Percentiles rank a stretch among this genome's conserved stretches.
These are phyloP conservation scores for Echium plantagineum DNA, from an alignment of 257 asterid genomes.

Conservation along the genomic window DNA sequence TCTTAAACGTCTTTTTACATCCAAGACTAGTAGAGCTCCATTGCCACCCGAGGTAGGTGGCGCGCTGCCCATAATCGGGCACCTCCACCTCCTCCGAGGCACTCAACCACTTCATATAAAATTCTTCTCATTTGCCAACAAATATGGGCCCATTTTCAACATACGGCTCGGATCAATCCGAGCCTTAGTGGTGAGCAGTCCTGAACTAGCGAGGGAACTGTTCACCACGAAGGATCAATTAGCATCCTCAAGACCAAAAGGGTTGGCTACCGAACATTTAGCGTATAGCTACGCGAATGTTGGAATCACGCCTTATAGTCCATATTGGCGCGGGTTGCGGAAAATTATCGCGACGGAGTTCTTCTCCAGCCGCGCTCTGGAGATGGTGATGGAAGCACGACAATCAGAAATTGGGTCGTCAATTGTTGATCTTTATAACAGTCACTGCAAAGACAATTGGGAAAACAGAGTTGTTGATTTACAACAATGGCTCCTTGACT, in stretches of 20 bases:
- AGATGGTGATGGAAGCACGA: constrained; percentile 15
- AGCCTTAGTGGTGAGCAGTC: constrained; percentile 16
- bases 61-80: constrained; percentile 27
- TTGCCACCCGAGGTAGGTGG: constrained; percentile 15
- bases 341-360: constrained; percentile 14
- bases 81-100: constrained; percentile 25
- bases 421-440: constrained; percentile 8
- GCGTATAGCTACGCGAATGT: constrained; percentile 20
- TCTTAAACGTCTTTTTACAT: not conserved
- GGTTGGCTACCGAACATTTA: constrained; percentile 6
- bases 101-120: constrained; percentile 16
- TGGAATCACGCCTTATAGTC: constrained; percentile 18
- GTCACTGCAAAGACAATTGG: not conserved
- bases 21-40: not conserved
- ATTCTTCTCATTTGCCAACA: constrained; percentile 18
- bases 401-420: constrained; percentile 14
- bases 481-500: constrained; percentile 21
- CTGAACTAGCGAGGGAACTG: constrained; percentile 17
- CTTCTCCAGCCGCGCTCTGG: constrained; percentile 13
- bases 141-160: constrained; percentile 22
- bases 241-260: constrained; percentile 13
- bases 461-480: constrained; percentile 7
- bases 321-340: constrained; percentile 23
- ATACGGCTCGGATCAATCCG: constrained; percentile 13
- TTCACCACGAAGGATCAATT: constrained; percentile 17